Percentiles rank a stretch among this genome's conserved stretches.
Evolutionary conservation across 176 grass and related monocot species (phyloP).

Genomic region (Stipa capillata): DNA sequence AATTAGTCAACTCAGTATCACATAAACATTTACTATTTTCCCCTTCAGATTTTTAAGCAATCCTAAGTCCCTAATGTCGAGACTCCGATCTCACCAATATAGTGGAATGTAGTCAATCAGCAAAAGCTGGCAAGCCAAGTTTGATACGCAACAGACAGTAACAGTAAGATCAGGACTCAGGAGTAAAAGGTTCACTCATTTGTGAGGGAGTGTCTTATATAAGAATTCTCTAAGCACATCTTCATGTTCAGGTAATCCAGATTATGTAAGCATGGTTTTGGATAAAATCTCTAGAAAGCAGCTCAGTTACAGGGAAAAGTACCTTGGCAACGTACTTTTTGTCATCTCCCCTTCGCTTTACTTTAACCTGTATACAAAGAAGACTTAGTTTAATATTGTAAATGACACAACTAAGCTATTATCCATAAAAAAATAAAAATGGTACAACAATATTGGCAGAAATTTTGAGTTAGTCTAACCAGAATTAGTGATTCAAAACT

Average conservation of each 20-base stretch:
- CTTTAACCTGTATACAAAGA: slow-evolving; percentile 61
- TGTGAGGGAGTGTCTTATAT: neutral
- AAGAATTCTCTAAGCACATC: neutral
- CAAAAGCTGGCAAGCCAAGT: too few relatives aligned
- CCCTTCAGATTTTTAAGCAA: neutral
- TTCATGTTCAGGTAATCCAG: slow-evolving; percentile 1
- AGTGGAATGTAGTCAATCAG: too few relatives aligned
- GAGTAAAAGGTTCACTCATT: neutral
- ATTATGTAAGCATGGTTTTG: slow-evolving; percentile 2
- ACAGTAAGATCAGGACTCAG: neutral
- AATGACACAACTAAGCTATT: neutral
- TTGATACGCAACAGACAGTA: neutral
- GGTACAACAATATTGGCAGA: neutral
- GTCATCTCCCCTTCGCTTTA: slow-evolving; percentile 96
- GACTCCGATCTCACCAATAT: too few relatives aligned
- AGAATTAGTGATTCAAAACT: neutral
- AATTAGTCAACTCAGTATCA: neutral
- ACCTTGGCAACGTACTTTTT: slow-evolving; percentile 98
- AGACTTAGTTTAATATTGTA: slow-evolving; percentile 2
- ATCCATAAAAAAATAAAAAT: too few relatives aligned
- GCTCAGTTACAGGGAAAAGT: slow-evolving; percentile 9
- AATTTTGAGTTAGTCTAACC: neutral
- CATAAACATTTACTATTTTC: neutral
- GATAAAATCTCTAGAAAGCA: slow-evolving; percentile 2
- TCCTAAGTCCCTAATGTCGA: neutral